These are phyloP conservation scores for Coffea humblotiana DNA, from an alignment of 305 asterid genomes.

Conservation along the genomic window DNA sequence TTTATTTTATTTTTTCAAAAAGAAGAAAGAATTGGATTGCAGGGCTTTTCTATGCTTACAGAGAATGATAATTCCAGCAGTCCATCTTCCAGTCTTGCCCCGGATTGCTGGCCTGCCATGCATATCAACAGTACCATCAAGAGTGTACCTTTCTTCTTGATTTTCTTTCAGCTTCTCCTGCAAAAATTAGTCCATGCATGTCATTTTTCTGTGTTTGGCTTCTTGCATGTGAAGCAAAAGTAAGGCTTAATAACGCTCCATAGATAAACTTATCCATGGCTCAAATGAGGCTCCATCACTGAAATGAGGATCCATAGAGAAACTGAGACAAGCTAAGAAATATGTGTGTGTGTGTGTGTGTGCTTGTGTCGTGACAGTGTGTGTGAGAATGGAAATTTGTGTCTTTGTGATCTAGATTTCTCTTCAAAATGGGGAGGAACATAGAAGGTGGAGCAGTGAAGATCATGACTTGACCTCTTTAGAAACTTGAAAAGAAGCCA, in stretches of 20 bases:
- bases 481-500: conserved; percentile 61
- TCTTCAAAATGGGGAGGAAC: not conserved
- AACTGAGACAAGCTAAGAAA: not conserved
- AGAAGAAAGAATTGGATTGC: not conserved
- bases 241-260: no score
- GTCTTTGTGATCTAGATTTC: not conserved
- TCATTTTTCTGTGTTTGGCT: not conserved
- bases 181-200: conserved; percentile 2
- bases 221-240: conserved; percentile 11
- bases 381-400: not conserved
- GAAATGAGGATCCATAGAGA: not conserved
- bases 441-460: not conserved
- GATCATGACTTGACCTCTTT: conserved; percentile 47
- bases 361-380: not conserved
- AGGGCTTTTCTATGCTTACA: conserved; percentile 38
- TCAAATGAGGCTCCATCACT: no score
- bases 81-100: conserved; percentile 62
- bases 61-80: conserved; percentile 74
- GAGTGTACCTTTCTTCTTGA: conserved; percentile 40
- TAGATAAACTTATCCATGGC: no score
- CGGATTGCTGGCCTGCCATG: conserved; percentile 70
- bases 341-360: not conserved
- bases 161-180: conserved; percentile 51
- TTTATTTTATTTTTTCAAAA: not conserved
- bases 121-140: conserved; percentile 83